These are phyloP conservation scores for Heterobasidion occidentale DNA, from an alignment of 1,284 basidiomycete species.

Conservation along the genomic window DNA sequence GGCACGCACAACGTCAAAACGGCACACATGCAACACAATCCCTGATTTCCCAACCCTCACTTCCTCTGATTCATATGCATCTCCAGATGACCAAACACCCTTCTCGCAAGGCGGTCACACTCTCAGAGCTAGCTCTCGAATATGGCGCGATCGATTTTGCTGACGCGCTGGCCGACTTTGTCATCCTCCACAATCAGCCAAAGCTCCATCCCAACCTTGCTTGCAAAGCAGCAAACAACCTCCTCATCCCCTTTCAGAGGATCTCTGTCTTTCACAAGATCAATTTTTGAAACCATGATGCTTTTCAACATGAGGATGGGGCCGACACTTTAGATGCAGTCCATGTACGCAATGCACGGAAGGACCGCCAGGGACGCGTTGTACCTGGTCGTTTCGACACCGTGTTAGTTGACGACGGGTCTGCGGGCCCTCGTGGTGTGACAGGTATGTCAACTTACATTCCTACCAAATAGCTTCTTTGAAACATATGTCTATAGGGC, in stretches of 20 bases:
- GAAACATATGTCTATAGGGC: background rate
- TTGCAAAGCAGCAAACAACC: background rate
- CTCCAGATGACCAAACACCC: slow-evolving; percentile 19
- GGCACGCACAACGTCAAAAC: background rate
- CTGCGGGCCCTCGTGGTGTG: background rate
- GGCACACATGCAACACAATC: background rate
- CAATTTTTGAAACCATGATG: slow-evolving; percentile 8
- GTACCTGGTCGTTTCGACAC: slow-evolving; percentile 12
- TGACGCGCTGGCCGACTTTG: slow-evolving; percentile 8
- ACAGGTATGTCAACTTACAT: background rate
- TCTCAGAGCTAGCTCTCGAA: slow-evolving; percentile 8
- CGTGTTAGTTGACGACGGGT: slow-evolving; percentile 5
- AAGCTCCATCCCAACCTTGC: background rate
- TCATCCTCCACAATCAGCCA: slow-evolving; percentile 5
- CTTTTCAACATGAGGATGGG: slow-evolving; percentile 2
- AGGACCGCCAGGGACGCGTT: background rate
- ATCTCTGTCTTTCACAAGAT: slow-evolving; percentile 13
- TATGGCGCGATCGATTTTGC: slow-evolving; percentile 21
- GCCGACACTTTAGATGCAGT: slow-evolving; percentile 4
- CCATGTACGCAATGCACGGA: background rate
- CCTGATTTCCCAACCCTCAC: background rate
- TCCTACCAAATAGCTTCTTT: background rate
- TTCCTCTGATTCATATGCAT: background rate
- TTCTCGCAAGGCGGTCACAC: slow-evolving; percentile 6
- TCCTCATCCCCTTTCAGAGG: background rate